Conservation (phyloP, 768 basidiomycete genomes). For the Polyporus arcularius region DNA sequence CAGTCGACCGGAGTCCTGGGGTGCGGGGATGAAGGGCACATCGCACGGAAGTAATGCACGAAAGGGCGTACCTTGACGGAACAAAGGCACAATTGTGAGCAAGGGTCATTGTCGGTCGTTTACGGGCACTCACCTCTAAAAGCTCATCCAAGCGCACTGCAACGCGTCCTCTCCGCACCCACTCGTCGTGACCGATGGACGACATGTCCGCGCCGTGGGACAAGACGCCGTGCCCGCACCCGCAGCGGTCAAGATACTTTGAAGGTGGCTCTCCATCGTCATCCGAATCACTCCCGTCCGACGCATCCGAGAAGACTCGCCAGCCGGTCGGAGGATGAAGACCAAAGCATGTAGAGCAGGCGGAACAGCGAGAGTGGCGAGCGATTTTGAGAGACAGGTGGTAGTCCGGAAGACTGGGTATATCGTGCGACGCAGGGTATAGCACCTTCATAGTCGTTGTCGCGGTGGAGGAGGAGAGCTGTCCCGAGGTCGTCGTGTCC, state of each 20-base stretch:
- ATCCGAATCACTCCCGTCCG: slow-evolving; percentile 71
- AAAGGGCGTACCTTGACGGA: background rate
- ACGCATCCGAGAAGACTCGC: slow-evolving; percentile 51
- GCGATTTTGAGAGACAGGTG: slow-evolving; percentile 76
- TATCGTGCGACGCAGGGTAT: slow-evolving; percentile 64
- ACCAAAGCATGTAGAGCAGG: slow-evolving; percentile 67
- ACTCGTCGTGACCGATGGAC: slow-evolving; percentile 60
- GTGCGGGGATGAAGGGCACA: background rate
- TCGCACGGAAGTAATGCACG: background rate
- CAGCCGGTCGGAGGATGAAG: slow-evolving; percentile 62
- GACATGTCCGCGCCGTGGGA: slow-evolving; percentile 69
- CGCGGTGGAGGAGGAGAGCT: background rate
- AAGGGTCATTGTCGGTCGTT: background rate
- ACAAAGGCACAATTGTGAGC: background rate
- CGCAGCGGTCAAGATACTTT: slow-evolving; percentile 60
- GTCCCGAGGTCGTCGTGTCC: background rate
- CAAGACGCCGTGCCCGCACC: slow-evolving; percentile 65
- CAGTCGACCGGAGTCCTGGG: slow-evolving; percentile 71
- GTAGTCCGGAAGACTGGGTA: slow-evolving; percentile 47
- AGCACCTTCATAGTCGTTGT: slow-evolving; percentile 53
- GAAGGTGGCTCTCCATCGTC: slow-evolving; percentile 54
- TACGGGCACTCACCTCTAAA: slow-evolving; percentile 58
- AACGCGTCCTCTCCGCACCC: slow-evolving; percentile 68
- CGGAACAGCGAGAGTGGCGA: slow-evolving; percentile 71
- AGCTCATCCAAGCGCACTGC: slow-evolving; percentile 82